Conservation (phyloP, 257 asterid species). For the Solanum medicagineum region DNA sequence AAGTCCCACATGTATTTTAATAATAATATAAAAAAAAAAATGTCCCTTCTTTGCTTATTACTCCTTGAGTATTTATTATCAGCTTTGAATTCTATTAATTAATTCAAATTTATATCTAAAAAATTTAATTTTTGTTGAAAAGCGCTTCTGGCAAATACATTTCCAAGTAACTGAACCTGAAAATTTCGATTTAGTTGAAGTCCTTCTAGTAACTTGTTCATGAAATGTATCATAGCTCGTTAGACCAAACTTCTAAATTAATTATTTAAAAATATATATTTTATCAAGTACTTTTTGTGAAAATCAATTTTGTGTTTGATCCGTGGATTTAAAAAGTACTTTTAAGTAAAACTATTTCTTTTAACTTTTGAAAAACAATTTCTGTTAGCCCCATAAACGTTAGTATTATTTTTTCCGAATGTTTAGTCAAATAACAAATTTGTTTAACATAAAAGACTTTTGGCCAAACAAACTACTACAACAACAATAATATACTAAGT, state of each 20-base stretch:
- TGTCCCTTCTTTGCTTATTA: not conserved
- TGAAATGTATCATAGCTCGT: not conserved
- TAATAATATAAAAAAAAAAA: too few species aligned
- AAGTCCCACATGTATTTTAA: not conserved
- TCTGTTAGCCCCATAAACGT: not conserved
- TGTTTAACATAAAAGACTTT: too few species aligned
- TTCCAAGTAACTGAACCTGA: not conserved
- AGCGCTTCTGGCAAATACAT: not conserved
- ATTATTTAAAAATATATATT: too few species aligned
- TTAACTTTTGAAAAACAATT: not conserved
- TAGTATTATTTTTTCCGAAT: not conserved
- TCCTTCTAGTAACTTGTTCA: not conserved
- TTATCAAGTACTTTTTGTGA: not conserved
- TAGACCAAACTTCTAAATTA: too few species aligned
- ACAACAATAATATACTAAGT: too few species aligned
- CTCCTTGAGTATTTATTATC: not conserved
- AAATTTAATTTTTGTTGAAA: too few species aligned
- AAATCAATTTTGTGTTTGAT: not conserved
- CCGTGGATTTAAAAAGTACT: too few species aligned
- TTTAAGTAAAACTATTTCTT: not conserved
- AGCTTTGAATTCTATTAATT: not conserved
- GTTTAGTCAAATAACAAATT: not conserved
- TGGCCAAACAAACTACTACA: too few species aligned
- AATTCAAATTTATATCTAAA: not conserved
- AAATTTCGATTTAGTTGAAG: not conserved